Evolutionary conservation across 2,329 filamentous ascomycete genomes (phyloP).

Genomic region (Aspergillus neotritici): DNA sequence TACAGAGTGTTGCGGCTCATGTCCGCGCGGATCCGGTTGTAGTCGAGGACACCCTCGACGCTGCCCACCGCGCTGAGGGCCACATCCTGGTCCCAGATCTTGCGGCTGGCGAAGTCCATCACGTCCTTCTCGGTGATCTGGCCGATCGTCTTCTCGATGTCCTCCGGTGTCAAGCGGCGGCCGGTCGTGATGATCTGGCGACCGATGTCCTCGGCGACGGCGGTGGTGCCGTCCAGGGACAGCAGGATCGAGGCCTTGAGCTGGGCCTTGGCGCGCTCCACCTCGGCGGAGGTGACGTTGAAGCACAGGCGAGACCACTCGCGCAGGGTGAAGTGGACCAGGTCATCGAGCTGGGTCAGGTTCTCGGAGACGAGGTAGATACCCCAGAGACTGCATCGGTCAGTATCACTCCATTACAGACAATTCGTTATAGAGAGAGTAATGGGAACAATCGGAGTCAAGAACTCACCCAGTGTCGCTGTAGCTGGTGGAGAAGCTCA

Average conservation of each 20-base stretch:
- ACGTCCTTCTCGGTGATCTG: conserved; percentile 91
- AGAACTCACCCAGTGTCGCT: conserved; percentile 93
- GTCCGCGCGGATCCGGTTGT: conserved; percentile 59
- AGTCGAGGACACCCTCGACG: conserved; percentile 71
- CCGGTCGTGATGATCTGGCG: conserved; percentile 98
- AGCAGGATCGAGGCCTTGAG: conserved; percentile 97
- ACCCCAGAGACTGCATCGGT: conserved; percentile 79
- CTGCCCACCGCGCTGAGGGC: conserved; percentile 88
- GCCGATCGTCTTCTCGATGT: conserved; percentile 90
- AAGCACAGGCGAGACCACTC: conserved; percentile 95
- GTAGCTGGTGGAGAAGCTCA: conserved; percentile 99
- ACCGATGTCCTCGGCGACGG: conserved; percentile 95
- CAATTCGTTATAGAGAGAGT: conserved; percentile 9
- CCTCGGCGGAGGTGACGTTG: conserved; percentile 82
- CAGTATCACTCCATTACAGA: not conserved
- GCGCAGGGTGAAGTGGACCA: conserved; percentile 95
- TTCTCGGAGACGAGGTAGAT: conserved; percentile 97
- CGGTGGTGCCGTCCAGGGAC: conserved; percentile 93
- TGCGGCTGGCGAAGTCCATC: conserved; percentile 90
- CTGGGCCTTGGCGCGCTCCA: conserved; percentile 97
- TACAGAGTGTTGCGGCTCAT: conserved; percentile 69
- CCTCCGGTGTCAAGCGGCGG: conserved; percentile 79
- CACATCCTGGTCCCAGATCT: conserved; percentile 96
- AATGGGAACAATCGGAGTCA: no score
- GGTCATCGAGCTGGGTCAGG: conserved; percentile 80